These are phyloP conservation scores for Nitzschia inconspicua DNA, from an alignment of 108 stramenopile genomes.

Conservation along the genomic window DNA sequence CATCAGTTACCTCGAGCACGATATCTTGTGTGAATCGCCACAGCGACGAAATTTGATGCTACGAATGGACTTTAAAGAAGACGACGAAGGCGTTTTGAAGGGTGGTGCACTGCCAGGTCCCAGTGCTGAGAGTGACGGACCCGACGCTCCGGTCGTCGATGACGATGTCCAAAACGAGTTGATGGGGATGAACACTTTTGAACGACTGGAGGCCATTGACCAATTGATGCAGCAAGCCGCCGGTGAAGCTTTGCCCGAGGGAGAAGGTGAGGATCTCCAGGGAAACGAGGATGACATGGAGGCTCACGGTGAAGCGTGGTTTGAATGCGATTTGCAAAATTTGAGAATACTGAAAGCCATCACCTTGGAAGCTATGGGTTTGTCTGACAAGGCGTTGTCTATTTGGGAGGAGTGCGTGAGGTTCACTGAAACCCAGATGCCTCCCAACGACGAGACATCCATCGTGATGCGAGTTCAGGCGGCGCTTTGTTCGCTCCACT, in stretches of 20 bases:
- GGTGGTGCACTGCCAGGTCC: neutral
- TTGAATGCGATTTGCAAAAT: conserved; percentile 70
- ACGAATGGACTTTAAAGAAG: conserved; percentile 65
- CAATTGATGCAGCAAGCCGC: conserved; percentile 51
- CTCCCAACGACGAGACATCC: conserved; percentile 63
- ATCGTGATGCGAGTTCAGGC: conserved; percentile 60
- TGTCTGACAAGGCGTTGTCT: conserved; percentile 36
- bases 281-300: conserved; percentile 42
- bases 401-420: conserved; percentile 58
- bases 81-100: conserved; percentile 14
- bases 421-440: conserved; percentile 52
- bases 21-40: conserved; percentile 62
- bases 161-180: conserved; percentile 71
- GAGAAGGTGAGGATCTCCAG: conserved; percentile 20
- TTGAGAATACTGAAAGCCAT: conserved; percentile 66
- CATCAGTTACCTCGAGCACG: conserved; percentile 79
- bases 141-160: conserved; percentile 62
- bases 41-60: conserved; percentile 52
- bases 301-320: conserved; percentile 41
- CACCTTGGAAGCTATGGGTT: conserved; percentile 59
- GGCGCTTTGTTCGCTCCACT: conserved; percentile 49
- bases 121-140: conserved; percentile 28
- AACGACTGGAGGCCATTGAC: conserved; percentile 59
- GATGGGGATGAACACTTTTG: conserved; percentile 63
- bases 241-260: conserved; percentile 42